A percentile compares a stretch with the other conserved stretches of the same genome.
These are phyloP conservation scores for Aquilaria malaccensis DNA, from an alignment of 345 rosid genomes.

Conservation along the genomic window DNA sequence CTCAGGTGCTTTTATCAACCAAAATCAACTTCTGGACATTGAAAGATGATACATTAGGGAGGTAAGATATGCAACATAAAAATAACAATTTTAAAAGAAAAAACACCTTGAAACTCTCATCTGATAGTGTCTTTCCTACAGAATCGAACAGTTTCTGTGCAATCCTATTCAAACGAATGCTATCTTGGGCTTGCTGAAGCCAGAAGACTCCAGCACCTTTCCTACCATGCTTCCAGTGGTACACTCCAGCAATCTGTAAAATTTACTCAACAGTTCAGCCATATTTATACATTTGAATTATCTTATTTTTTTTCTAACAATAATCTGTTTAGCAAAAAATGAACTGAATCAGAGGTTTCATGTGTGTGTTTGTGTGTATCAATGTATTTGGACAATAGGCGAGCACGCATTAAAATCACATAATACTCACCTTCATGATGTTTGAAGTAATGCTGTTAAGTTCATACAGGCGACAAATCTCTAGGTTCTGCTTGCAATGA, in stretches of 20 bases:
- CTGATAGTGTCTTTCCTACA: conserved; percentile 89
- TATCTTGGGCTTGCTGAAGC: conserved; percentile 91
- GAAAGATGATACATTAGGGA: not conserved
- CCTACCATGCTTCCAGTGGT: conserved; percentile 96
- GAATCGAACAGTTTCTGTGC: conserved; percentile 84
- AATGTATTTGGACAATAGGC: no score
- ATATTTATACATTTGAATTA: not conserved
- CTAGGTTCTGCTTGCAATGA: conserved; percentile 55
- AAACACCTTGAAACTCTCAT: conserved; percentile 81
- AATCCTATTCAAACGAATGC: conserved; percentile 62
- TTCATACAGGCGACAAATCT: conserved; percentile 84
- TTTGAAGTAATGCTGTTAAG: conserved; percentile 56
- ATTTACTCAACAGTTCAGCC: not conserved
- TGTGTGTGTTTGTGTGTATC: no score
- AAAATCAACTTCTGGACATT: conserved; percentile 4
- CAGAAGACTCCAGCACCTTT: conserved; percentile 83
- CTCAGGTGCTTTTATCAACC: not conserved
- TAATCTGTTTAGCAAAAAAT: no score
- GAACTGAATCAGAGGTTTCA: no score
- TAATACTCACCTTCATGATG: conserved; percentile 68
- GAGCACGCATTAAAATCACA: not conserved
- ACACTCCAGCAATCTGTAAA: conserved; percentile 74
- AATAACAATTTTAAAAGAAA: not conserved
- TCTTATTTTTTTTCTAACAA: no score
- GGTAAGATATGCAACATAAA: not conserved